Base-by-base conservation (phyloP, 192 early-diverging fungal species). In the Funneliformis mosseae region DNA sequence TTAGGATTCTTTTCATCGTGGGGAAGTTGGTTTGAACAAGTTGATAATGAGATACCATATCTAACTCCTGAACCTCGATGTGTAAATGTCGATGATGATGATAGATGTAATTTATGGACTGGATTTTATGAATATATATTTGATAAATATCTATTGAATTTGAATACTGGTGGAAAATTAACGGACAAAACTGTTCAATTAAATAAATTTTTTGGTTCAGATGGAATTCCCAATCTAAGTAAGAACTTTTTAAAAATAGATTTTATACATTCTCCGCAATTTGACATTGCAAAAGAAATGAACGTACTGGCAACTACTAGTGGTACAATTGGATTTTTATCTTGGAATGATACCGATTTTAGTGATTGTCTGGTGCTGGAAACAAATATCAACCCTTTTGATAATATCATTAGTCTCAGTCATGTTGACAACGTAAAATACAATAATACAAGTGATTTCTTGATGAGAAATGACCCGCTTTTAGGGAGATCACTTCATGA, bases 81-180 rank as follows among this genome's bases (percentile, higher is more conserved):
- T 25, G 27, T 33, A 8, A 27, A 66, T 66, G 12, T 14, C 33
- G 3, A 18, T 18, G 28, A n/a, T 28, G 12, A 5, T 7, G 16
- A 38, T 28, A 38, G 0, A 8, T 3, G 12, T 11, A 33, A 33
- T 9, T 4, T 14, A 16, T 66, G 64, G 64, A 38, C 33, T 14
- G 64, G 64, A 66, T 66, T 66, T 66, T 33, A 27, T 12, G 64
- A 66, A 66, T 12, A 38, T 66, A 66, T 66, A 66, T 66, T 66
- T 66, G 64, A 66, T 66, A 66, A 66, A 66, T 66, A 66, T 66
- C 33, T 66, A 28, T 16, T 66, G 28, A 33, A 33, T 66, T 33
- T 33, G 16, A 3, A 66, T 4, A 27, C 64, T 10, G 64, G 64
- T 16, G 12, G 33, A 28, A 33, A n/a, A 4, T 25, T 66, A 33